Conservation (phyloP, 768 basidiomycete genomes). For the Dioszegia aurantiaca region DNA sequence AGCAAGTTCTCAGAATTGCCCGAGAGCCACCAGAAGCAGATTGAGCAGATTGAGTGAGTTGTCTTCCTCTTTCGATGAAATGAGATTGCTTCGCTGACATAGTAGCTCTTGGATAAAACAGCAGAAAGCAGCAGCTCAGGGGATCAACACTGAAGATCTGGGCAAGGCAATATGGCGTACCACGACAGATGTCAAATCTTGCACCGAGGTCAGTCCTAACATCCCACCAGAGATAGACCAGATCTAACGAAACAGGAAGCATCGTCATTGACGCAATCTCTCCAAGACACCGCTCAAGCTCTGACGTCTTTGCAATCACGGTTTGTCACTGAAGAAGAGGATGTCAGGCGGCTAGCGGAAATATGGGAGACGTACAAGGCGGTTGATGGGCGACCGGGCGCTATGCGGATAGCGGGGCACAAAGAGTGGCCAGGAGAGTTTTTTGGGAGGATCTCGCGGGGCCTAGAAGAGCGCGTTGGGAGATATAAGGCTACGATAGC, state of each 20-base stretch:
- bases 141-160: slow-evolving; percentile 31
- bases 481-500: slow-evolving; percentile 38
- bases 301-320: slow-evolving; percentile 20
- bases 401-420: slow-evolving; percentile 27
- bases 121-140: slow-evolving; percentile 32
- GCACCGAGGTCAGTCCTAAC: slow-evolving; percentile 28
- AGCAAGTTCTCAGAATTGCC: slow-evolving; percentile 44
- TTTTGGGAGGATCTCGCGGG: slow-evolving; percentile 30
- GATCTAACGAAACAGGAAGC: slow-evolving; percentile 28
- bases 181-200: slow-evolving; percentile 31
- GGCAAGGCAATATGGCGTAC: slow-evolving; percentile 44
- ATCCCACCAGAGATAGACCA: background rate
- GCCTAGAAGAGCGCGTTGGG: slow-evolving; percentile 33
- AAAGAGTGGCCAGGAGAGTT: slow-evolving; percentile 44
- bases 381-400: slow-evolving; percentile 35
- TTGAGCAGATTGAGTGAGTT: slow-evolving; percentile 45
- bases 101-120: slow-evolving; percentile 32
- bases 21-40: slow-evolving; percentile 31
- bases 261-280: slow-evolving; percentile 29
- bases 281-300: slow-evolving; percentile 18
- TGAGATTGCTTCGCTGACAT: background rate
- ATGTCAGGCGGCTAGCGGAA: slow-evolving; percentile 34
- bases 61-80: background rate
- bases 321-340: slow-evolving; percentile 32
- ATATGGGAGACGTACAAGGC: slow-evolving; percentile 38